These are phyloP conservation scores for Opeltia flavorubescens DNA, from an alignment of 495 filamentous ascomycete genomes.

Conservation along the genomic window DNA sequence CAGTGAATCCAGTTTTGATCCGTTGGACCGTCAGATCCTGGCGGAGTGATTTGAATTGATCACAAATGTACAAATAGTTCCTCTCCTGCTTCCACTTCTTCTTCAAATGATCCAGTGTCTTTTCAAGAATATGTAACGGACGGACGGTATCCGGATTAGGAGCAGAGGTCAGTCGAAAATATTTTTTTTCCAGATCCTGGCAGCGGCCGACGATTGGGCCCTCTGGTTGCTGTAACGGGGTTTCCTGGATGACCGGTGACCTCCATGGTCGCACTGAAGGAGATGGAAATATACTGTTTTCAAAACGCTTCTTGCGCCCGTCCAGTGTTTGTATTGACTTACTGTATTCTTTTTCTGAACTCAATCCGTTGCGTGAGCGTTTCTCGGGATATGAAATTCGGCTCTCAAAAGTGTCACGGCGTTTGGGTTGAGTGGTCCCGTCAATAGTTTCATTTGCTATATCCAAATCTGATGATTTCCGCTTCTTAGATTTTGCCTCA, in stretches of 20 bases:
- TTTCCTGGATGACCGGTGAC: conserved; percentile 43
- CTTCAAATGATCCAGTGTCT: conserved; percentile 78
- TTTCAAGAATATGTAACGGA: conserved; percentile 63
- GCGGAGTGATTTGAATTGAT: conserved; percentile 96
- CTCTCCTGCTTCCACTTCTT: conserved; percentile 87
- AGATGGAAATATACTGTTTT: conserved; percentile 24
- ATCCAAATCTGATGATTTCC: conserved; percentile 58
- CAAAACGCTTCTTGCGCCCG: conserved; percentile 78
- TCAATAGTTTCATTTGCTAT: conserved; percentile 26
- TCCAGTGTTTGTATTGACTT: conserved; percentile 82
- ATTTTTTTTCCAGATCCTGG: conserved; percentile 79
- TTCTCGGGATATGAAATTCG: conserved; percentile 60
- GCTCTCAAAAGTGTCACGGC: conserved; percentile 52
- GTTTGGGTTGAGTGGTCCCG: conserved; percentile 45
- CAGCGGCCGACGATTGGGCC: conserved; percentile 81
- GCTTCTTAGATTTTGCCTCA: conserved; percentile 43
- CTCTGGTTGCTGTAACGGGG: conserved; percentile 41
- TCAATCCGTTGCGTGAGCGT: conserved; percentile 36
- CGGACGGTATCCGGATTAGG: conserved; percentile 79
- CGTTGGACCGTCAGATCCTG: conserved; percentile 97
- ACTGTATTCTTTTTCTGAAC: conserved; percentile 46
- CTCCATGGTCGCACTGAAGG: conserved; percentile 31
- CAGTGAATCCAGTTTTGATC: conserved; percentile 90
- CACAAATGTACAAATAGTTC: conserved; percentile 95
- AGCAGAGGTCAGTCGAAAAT: conserved; percentile 81